A percentile compares a stretch with the other conserved stretches of the same genome.
These are phyloP conservation scores for Nakazawaea sp. DNA, from an alignment of 805 yeast species.

Conservation along the genomic window DNA sequence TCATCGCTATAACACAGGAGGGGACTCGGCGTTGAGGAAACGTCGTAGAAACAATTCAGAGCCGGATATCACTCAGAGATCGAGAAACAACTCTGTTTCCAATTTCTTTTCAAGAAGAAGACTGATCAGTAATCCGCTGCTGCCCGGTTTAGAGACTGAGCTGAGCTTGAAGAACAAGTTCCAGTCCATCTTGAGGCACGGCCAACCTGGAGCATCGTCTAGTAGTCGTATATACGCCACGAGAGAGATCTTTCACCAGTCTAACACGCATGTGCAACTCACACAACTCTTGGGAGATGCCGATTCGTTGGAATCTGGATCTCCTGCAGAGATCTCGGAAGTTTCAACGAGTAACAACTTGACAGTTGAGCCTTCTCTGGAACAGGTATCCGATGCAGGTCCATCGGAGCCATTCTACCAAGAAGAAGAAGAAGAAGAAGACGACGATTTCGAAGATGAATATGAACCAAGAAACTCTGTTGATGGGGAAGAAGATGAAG, in stretches of 20 bases:
- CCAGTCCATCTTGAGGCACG: not conserved
- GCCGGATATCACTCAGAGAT: conserved; percentile 3
- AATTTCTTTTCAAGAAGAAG: conserved; percentile 8
- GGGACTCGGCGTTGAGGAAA: conserved; percentile 1
- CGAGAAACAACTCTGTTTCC: conserved; percentile 2
- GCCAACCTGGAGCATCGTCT: not conserved
- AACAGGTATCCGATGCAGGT: not conserved
- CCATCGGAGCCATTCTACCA: conserved; percentile 11
- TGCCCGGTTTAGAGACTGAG: conserved; percentile 7
- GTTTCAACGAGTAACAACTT: not conserved
- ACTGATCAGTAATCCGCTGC: conserved; percentile 7
- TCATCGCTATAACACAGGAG: conserved; percentile 20
- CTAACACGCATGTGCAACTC: not conserved
- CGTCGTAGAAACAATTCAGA: conserved; percentile 8
- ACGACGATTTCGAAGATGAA: conserved; percentile 18
- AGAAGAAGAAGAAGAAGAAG: conserved; percentile 19
- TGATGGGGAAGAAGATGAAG: conserved; percentile 12
- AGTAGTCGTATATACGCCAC: not conserved
- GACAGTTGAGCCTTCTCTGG: not conserved
- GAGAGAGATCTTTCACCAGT: not conserved
- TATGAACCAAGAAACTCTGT: conserved; percentile 19
- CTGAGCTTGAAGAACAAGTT: conserved; percentile 3
- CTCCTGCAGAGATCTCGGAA: not conserved
- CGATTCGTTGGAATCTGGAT: not conserved
- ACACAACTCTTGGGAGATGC: not conserved